Evolutionary conservation across 768 basidiomycete genomes (phyloP), one percentile per base, ranked within the genome.

Genomic region (Tylopilus subfusipes): DNA sequence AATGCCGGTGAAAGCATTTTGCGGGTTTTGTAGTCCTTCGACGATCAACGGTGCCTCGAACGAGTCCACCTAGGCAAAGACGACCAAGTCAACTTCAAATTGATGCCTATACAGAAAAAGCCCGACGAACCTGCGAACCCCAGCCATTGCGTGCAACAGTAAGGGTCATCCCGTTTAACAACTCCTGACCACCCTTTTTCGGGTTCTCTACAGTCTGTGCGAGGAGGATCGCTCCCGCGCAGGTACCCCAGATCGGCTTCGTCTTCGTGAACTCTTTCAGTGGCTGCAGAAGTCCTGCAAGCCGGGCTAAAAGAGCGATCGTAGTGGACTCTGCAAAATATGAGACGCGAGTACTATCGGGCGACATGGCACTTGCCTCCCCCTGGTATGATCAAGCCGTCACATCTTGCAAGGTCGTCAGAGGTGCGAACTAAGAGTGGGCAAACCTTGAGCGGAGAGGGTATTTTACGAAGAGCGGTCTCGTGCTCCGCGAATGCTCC

Each of bases 401-500:
- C 83, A 68, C 93, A 96, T 50, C 65, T 70, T 48, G 73, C 72
- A 29, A 98, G 80, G 54, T 97, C 93, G n/a, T 82, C 81, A 3
- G 78, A 72, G 3, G 83, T 89, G 43, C 87, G 86, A 14, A 98
- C 90, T 21, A 84, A 79, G 45, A 81, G 63, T 38, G 80, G 73
- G 34, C 63, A 66, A 55, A 87, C 70, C 57, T 71, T 77, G 38
- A 70, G 65, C 57, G 75, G 74, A 22, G 78, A 65, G 27, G 77
- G 72, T 53, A 84, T 70, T 64, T 79, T 80, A 67, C 86, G 79
- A 29, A 93, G 79, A 58, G 82, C 83, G 27, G 74, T 71, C 68
- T 90, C 80, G 69, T 98, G 95, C 72, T 98, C 95, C 16, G 80
- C 77, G 68, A 98, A 97, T 10, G 93, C 93, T 42, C 95, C 95